A percentile compares a stretch with the other conserved stretches of the same genome.
Conservation (phyloP, 805 yeast genomes). For the Lachancea kluyveri region DNA sequence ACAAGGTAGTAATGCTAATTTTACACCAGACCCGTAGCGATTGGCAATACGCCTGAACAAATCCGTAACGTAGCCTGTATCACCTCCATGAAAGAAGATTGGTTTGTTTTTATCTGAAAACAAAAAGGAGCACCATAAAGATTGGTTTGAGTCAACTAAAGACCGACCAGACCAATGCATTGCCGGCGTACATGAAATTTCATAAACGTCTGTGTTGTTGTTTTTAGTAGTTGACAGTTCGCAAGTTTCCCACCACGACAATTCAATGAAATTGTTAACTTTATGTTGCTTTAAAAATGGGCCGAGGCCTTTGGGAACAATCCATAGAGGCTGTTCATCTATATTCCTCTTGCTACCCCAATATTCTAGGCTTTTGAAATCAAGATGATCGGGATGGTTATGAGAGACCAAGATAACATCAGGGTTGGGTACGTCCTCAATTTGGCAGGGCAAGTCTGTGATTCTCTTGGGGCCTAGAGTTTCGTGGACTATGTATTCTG, state of each 20-base stretch:
- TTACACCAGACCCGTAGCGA: constrained; percentile 52
- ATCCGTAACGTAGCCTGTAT: constrained; percentile 81
- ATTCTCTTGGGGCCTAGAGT: constrained; percentile 78
- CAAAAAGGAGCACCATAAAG: constrained; percentile 87
- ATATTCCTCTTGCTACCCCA: constrained; percentile 25
- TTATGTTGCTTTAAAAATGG: constrained; percentile 53
- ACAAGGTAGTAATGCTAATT: constrained; percentile 75
- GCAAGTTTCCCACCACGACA: constrained; percentile 89
- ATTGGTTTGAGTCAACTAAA: constrained; percentile 69
- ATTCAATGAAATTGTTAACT: constrained; percentile 56
- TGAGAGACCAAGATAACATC: constrained; percentile 80
- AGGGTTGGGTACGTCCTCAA: constrained; percentile 59
- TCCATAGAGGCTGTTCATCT: constrained; percentile 52
- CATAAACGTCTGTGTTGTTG: constrained; percentile 46
- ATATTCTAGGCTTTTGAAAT: constrained; percentile 46
- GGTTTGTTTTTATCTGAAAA: constrained; percentile 62
- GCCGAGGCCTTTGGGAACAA: constrained; percentile 79
- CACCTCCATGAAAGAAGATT: constrained; percentile 86
- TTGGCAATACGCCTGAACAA: constrained; percentile 61
- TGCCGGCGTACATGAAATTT: constrained; percentile 85
- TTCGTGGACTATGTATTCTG: constrained; percentile 54
- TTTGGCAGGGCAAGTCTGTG: constrained; percentile 64
- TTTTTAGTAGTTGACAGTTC: constrained; percentile 30
- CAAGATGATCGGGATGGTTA: constrained; percentile 94
- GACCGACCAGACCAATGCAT: constrained; percentile 96